phyloP scores from a whole-genome alignment of 1,284 basidiomycete genomes.

The Anthracocystis walkeri region DNA sequence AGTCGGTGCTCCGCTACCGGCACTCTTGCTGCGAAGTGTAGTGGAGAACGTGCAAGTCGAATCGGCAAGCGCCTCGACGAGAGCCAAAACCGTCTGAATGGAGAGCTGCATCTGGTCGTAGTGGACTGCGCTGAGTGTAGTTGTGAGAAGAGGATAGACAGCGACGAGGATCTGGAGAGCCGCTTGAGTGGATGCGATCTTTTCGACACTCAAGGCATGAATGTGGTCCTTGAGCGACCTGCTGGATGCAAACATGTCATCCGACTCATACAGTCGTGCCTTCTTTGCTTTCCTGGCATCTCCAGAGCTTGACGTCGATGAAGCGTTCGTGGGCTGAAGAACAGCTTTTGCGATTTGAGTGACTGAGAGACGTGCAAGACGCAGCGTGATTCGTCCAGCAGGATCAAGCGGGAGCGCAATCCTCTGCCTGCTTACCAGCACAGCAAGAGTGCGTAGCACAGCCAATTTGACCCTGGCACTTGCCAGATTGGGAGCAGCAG shows the following conservation, averaged over 20 bases:
- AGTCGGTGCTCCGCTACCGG: constrained; percentile 17
- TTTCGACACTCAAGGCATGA: constrained; percentile 24
- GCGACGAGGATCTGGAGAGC: constrained; percentile 36
- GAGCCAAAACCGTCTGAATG: constrained; percentile 32
- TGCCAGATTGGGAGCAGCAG: neutral
- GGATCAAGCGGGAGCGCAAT: constrained; percentile 51
- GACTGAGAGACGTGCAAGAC: constrained; percentile 44
- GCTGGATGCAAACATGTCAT: constrained; percentile 36
- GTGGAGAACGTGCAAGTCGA: constrained; percentile 25
- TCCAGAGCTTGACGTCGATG: constrained; percentile 6
- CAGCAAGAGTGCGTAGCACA: constrained; percentile 35
- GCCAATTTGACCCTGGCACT: constrained; percentile 30
- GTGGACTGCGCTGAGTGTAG: constrained; percentile 35
- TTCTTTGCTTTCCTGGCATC: constrained; percentile 41
- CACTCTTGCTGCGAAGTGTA: constrained; percentile 10
- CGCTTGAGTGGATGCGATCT: constrained; percentile 25
- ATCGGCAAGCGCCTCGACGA: constrained; percentile 49
- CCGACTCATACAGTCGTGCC: constrained; percentile 55
- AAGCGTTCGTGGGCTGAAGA: constrained; percentile 11
- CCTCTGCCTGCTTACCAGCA: constrained; percentile 32
- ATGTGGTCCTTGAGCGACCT: constrained; percentile 43
- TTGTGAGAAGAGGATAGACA: constrained; percentile 38
- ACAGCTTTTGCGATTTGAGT: constrained; percentile 26
- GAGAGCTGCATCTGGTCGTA: constrained; percentile 44
- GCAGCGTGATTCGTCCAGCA: constrained; percentile 37